A percentile compares a stretch with the other conserved stretches of the same genome.
phyloP scores from a whole-genome alignment of 2,329 filamentous ascomycete genomes.

The Fusarium phyllophilum region DNA sequence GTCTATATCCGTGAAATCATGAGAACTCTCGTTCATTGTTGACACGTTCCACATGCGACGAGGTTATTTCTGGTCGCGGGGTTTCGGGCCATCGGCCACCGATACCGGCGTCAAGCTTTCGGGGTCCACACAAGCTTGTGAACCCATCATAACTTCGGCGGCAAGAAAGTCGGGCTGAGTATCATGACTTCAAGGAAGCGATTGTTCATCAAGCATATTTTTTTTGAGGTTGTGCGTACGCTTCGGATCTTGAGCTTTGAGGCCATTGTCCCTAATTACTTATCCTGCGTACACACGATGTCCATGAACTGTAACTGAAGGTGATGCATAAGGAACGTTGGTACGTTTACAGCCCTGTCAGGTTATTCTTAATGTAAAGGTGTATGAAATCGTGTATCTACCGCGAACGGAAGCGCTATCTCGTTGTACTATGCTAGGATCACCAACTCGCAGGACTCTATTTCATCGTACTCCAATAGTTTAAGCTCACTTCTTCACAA shows the following conservation, averaged over 20 bases:
- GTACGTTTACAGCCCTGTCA: not conserved
- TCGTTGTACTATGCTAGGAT: not conserved
- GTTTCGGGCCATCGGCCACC: conserved; percentile 29
- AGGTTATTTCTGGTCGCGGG: conserved; percentile 14
- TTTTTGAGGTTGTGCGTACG: not conserved
- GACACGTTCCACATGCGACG: not conserved
- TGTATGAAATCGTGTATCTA: not conserved
- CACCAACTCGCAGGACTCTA: not conserved
- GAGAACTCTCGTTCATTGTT: not conserved
- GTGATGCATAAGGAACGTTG: not conserved
- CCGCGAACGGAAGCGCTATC: not conserved
- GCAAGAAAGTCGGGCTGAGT: not conserved
- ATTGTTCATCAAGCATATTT: not conserved
- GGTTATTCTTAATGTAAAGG: not conserved
- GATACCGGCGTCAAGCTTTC: conserved; percentile 19
- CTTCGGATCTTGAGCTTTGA: not conserved
- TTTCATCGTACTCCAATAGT: no score
- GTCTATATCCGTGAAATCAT: not conserved
- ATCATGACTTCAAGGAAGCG: not conserved
- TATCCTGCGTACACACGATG: not conserved
- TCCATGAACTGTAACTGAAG: not conserved
- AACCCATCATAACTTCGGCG: not conserved
- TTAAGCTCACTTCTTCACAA: conserved; percentile 4
- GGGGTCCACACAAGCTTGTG: conserved; percentile 22
- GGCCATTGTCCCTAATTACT: not conserved